A percentile compares a stretch with the other conserved stretches of the same genome.
Evolutionary conservation across 805 yeast species (phyloP).

Genomic region (Kluyveromyces lactis): DNA sequence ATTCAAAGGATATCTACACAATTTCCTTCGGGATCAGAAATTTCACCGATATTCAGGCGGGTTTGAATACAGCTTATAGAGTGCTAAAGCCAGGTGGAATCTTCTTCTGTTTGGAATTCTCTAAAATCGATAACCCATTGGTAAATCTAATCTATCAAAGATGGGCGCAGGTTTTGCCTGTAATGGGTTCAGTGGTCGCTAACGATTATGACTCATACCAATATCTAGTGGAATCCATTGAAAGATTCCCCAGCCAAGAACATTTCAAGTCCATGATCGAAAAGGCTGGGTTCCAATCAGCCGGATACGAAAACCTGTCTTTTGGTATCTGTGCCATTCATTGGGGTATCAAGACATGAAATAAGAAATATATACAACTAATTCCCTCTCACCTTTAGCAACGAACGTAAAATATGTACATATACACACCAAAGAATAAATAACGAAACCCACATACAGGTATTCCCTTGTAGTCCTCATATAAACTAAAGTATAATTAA

Average conservation of each 20-base stretch:
- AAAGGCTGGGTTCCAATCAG: slow-evolving; percentile 90
- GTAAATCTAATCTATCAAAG: slow-evolving; percentile 74
- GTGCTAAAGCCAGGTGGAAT: slow-evolving; percentile 96
- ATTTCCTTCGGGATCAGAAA: slow-evolving; percentile 97
- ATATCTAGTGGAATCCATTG: slow-evolving; percentile 89
- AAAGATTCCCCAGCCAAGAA: slow-evolving; percentile 87
- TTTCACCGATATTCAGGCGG: slow-evolving; percentile 90
- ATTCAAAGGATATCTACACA: slow-evolving; percentile 90
- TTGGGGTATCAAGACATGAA: slow-evolving; percentile 82
- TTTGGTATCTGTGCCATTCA: slow-evolving; percentile 96
- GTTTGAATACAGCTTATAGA: slow-evolving; percentile 89
- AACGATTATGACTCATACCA: slow-evolving; percentile 95
- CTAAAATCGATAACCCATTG: slow-evolving; percentile 76
- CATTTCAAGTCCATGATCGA: slow-evolving; percentile 85
- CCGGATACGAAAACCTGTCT: slow-evolving; percentile 89
- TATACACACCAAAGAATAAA: too few species aligned
- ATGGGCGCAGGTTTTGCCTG: slow-evolving; percentile 81
- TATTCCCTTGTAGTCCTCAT: too few species aligned
- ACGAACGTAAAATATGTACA: too few species aligned
- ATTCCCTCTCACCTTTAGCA: too few species aligned
- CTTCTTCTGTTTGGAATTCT: slow-evolving; percentile 91
- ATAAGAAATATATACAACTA: not conserved
- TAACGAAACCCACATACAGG: not conserved
- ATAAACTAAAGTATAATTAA: too few species aligned
- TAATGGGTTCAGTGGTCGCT: slow-evolving; percentile 93